These are phyloP conservation scores for Petunia secreta DNA, from an alignment of 257 asterid genomes.

Conservation along the genomic window DNA sequence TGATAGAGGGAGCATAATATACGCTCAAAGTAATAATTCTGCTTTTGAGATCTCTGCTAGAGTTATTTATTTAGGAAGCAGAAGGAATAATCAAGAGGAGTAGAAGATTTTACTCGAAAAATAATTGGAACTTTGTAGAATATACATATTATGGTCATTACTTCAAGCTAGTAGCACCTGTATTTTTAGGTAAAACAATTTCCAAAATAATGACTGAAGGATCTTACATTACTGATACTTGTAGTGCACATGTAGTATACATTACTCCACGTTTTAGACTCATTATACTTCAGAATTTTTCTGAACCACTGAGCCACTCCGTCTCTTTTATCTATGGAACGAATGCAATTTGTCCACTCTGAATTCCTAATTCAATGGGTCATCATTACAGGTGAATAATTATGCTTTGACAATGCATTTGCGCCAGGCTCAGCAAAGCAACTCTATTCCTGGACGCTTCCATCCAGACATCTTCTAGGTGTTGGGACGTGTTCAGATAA, in stretches of 20 bases:
- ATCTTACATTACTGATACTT: constrained; percentile 3
- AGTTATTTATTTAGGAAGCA: not conserved
- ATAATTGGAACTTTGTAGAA: not conserved
- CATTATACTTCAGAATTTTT: not conserved
- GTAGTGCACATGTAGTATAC: not conserved
- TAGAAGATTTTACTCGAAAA: not conserved
- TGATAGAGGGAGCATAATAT: not conserved
- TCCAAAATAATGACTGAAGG: not conserved
- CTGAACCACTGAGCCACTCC: not conserved
- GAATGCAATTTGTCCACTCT: not conserved
- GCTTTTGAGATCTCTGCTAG: constrained; percentile 11
- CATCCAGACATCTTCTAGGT: constrained; percentile 68
- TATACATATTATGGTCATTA: not conserved
- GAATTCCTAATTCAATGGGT: constrained; percentile 1
- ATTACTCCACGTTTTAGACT: not conserved
- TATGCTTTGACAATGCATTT: constrained; percentile 71
- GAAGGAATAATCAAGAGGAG: not conserved
- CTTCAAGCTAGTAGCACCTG: constrained; percentile 16
- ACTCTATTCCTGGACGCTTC: constrained; percentile 63
- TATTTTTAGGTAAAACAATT: not conserved
- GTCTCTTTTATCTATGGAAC: not conserved
- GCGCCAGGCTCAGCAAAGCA: constrained; percentile 67
- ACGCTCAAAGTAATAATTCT: not conserved
- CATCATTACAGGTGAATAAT: constrained; percentile 65
- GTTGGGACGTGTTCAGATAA: not conserved